Percentiles rank a stretch among this genome's conserved stretches.
Conservation (phyloP, 257 asterid genomes). For the Salvia hispanica region DNA sequence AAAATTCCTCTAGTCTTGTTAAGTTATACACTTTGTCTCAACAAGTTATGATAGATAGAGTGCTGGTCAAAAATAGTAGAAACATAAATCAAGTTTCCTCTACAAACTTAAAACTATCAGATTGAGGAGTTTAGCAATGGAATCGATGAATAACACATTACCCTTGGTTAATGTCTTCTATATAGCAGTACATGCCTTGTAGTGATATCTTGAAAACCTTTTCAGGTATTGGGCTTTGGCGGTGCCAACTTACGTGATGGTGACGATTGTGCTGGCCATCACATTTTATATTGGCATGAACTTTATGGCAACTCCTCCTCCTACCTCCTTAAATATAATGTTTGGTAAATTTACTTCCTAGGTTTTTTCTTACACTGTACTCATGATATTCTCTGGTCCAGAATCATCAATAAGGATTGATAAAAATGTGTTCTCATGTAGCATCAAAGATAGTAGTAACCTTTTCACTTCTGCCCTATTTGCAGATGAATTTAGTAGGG, state of each 20-base stretch:
- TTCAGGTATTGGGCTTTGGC: constrained; percentile 92
- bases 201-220: constrained; percentile 14
- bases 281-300: constrained; percentile 73
- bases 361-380: background rate
- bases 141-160: background rate
- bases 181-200: background rate
- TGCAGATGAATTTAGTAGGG: constrained; percentile 89
- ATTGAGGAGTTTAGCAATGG: no score
- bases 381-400: background rate
- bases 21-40: no score
- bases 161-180: background rate
- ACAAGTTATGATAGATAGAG: no score
- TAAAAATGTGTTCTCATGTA: background rate
- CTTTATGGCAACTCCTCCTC: constrained; percentile 85
- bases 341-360: constrained; percentile 51
- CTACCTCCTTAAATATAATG: constrained; percentile 66
- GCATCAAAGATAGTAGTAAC: constrained; percentile 12
- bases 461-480: constrained; percentile 21
- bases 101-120: no score
- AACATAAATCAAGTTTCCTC: no score
- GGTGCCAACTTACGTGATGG: constrained; percentile 69
- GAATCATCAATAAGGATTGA: constrained; percentile 1
- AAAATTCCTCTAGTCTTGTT: no score
- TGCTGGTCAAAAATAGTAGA: no score
- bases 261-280: constrained; percentile 58